Evolutionary conservation across 148 eudicot species (phyloP), one percentile per base, ranked within the genome.

Genomic region (Oxyria digyna): DNA sequence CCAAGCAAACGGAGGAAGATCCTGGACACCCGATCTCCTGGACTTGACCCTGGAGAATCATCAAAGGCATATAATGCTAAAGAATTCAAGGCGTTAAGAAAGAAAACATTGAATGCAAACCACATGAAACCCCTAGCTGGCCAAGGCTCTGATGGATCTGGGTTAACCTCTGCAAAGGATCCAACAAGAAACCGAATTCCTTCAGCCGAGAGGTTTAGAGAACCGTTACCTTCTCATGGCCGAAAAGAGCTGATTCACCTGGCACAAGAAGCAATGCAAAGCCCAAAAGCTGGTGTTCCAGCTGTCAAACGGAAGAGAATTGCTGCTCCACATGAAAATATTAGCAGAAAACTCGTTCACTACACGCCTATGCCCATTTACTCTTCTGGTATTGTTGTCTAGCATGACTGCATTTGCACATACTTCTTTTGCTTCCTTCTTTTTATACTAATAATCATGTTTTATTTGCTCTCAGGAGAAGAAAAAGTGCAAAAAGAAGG

Each of bases 61-160:
- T 37, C 71, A 68, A 73, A 82, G 64, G 70, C 73, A 72, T 57
- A 54, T 75, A 52, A 84, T 75, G 73, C 67, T 66, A 52, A 73
- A 35, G 77, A 78, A 52, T 70, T 76, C 67, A 85, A 84, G 67
- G 68, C 45, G 76, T 49, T 76, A 57, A 88, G 80, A 75, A 85
- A 69, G 70, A 93, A 90, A n/a, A n/a, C n/a, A n/a, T n/a, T n/a
- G 77, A 82, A 76, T 67, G 80, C 71, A 41, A 78, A 83, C 63
- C 71, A 62, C 65, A 70, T 74, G 73, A 85, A 71, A 74, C 73
- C 81, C 0, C 37, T 80, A 66, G 81, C 79, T 72, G 84, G 96
- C 81, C 96, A 94, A 79, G 97, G 96, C 71, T 89, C 89, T 72
- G 96, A 94, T 74, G 96, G 87, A 41, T 94, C 99, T 69, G 97